Conservation (phyloP, 2,329 filamentous ascomycete genomes). For the Microsporum canis region DNA sequence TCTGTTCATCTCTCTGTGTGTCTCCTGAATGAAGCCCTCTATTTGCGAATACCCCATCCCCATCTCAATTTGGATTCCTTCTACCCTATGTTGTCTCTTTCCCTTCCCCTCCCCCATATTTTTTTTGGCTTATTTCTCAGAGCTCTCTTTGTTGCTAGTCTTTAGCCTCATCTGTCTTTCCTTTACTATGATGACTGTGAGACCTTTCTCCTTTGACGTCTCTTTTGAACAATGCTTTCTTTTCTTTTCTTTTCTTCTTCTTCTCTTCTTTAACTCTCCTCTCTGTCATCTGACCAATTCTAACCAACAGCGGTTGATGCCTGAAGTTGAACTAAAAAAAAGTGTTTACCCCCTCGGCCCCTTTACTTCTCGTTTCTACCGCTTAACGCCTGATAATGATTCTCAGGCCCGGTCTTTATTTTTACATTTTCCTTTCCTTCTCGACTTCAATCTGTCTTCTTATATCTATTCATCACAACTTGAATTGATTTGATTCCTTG, state of each 20-base stretch:
- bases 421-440: background rate
- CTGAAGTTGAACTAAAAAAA: background rate
- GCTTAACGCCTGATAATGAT: constrained; percentile 4
- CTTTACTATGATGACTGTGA: background rate
- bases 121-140: constrained; percentile 6
- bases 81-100: background rate
- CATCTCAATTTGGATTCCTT: constrained; percentile 3
- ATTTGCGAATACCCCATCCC: constrained; percentile 30
- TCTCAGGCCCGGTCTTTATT: background rate
- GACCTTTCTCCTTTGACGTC: background rate
- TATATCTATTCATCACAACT: constrained; percentile 1
- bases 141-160: background rate
- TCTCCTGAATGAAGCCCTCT: constrained; percentile 33
- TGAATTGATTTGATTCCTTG: constrained; percentile 1
- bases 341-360: background rate
- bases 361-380: constrained; percentile 15
- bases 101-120: constrained; percentile 6
- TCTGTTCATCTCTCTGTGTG: background rate
- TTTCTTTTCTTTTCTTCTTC: background rate
- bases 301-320: background rate
- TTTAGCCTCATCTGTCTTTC: background rate
- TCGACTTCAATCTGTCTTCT: constrained; percentile 9
- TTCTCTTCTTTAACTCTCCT: background rate
- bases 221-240: background rate
- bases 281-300: background rate